These are phyloP conservation scores for Babesia gibsoni DNA, from an alignment of 169 alveolate species.

Conservation along the genomic window DNA sequence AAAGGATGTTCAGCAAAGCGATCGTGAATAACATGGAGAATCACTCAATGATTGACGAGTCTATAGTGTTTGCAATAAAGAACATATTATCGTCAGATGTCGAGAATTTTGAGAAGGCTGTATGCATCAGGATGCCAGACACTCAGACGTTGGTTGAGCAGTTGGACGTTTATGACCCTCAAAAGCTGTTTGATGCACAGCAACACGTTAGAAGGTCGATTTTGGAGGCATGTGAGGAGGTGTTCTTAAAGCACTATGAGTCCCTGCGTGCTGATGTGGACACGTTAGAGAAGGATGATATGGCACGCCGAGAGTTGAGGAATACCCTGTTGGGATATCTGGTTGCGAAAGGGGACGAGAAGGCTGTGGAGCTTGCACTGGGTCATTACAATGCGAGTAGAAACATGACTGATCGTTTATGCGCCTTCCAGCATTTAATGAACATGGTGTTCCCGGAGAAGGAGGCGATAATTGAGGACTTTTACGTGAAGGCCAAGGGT, in stretches of 20 bases:
- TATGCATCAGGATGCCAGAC: slow-evolving; percentile 60
- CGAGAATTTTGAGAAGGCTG: slow-evolving; percentile 60
- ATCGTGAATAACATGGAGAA: slow-evolving; percentile 9
- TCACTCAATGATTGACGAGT: slow-evolving; percentile 2
- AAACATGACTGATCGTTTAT: slow-evolving; percentile 50
- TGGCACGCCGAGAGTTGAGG: slow-evolving; percentile 59
- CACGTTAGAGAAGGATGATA: slow-evolving; percentile 54
- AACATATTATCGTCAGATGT: slow-evolving; percentile 26
- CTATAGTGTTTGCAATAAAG: slow-evolving; percentile 22
- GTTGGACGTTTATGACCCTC: slow-evolving; percentile 59
- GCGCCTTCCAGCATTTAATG: slow-evolving; percentile 57
- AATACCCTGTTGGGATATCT: slow-evolving; percentile 53
- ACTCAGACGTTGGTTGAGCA: slow-evolving; percentile 51
- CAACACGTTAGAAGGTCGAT: slow-evolving; percentile 17
- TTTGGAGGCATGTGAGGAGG: slow-evolving; percentile 13
- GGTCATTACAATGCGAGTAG: slow-evolving; percentile 34
- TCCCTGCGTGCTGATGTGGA: slow-evolving; percentile 24
- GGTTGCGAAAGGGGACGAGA: slow-evolving; percentile 37
- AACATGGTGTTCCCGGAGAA: slow-evolving; percentile 57
- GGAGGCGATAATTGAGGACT: slow-evolving; percentile 44
- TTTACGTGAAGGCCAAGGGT: slow-evolving; percentile 56
- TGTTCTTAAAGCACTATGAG: slow-evolving; percentile 30
- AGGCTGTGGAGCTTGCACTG: slow-evolving; percentile 51
- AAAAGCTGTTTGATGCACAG: slow-evolving; percentile 11
- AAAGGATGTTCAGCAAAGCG: slow-evolving; percentile 40